Evolutionary conservation across 164 flowering plant species (phyloP), one percentile per base, ranked within the genome.

Genomic region (Annona squamosa): DNA sequence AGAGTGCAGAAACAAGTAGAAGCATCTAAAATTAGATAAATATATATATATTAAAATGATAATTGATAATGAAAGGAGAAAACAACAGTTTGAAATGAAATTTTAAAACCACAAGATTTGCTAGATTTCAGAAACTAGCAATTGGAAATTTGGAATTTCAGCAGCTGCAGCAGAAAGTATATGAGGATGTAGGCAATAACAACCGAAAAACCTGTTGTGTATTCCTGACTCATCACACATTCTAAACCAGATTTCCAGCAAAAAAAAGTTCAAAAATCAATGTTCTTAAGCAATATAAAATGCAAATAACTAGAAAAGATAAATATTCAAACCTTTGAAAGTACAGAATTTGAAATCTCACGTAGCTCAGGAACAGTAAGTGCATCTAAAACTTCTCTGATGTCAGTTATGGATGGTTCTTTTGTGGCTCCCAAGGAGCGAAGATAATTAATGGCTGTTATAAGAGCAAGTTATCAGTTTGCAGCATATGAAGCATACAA

Each of bases 281-380:
- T 59, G 13, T 59, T 37, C 41, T 26, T 52, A 12, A 73, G 16
- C 3, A 37, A 18, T 37, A 69, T 46, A 47, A 64, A 26, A 26
- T 26, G 37, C 37, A 26, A 26, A 26, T 26, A 26, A 26, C 37
- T 26, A 26, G 37, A 26, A 26, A 26, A 26, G 37, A 26, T 26
- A 26, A 26, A 66, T n/a, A 13, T 13, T 3, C 68, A 73, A 74
- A 90, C 97, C 96, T 87, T 87, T 69, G 82, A 79, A 61, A 78
- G 74, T 57, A 62, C 65, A 72, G 72, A 46, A 67, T 68, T 71
- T 37, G 75, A 67, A 63, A 93, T 80, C 71, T 87, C 90, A 67
- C 88, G 87, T 57, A 92, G 85, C 79, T 91, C 97, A 76, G 86
- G 69, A 52, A 88, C 85, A 70, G 80, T 80, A 45, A 95, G 94